phyloP scores from a whole-genome alignment of 2,329 filamentous ascomycete species.

The Cladosporium sp. region DNA sequence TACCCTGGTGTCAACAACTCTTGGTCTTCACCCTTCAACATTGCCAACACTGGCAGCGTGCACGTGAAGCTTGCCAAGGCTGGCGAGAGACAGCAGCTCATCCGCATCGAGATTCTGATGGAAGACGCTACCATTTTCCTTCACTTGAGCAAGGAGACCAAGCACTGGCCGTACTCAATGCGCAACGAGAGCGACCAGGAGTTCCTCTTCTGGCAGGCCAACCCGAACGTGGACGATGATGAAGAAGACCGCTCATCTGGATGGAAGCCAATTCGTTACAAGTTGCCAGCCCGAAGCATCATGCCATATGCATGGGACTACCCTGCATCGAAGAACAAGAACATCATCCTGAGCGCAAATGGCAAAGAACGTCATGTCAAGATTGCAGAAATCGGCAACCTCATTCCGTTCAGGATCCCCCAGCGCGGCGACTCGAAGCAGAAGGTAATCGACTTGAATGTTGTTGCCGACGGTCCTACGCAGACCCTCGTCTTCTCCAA shows the following conservation, averaged over 20 bases:
- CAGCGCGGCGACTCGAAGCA: slow-evolving; percentile 59
- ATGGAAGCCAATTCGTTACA: slow-evolving; percentile 90
- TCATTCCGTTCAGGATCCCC: slow-evolving; percentile 89
- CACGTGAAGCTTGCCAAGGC: slow-evolving; percentile 92
- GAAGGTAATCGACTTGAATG: slow-evolving; percentile 95
- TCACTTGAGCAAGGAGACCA: slow-evolving; percentile 84
- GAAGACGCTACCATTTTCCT: slow-evolving; percentile 93
- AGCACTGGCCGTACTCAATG: slow-evolving; percentile 98
- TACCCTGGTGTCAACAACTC: slow-evolving; percentile 94
- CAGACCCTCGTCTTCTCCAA: slow-evolving; percentile 94
- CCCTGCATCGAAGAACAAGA: slow-evolving; percentile 93
- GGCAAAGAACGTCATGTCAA: slow-evolving; percentile 88
- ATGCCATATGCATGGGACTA: slow-evolving; percentile 99
- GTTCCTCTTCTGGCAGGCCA: slow-evolving; percentile 93
- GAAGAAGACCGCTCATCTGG: slow-evolving; percentile 78
- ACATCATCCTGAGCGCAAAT: slow-evolving; percentile 78
- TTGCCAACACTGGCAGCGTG: slow-evolving; percentile 87
- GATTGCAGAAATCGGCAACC: slow-evolving; percentile 91
- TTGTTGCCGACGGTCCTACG: slow-evolving; percentile 90
- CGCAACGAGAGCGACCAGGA: slow-evolving; percentile 96
- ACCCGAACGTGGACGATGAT: slow-evolving; percentile 90
- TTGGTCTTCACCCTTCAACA: slow-evolving; percentile 97
- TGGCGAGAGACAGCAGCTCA: slow-evolving; percentile 82
- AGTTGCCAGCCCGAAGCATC: slow-evolving; percentile 88
- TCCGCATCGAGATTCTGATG: slow-evolving; percentile 86